phyloP scores from a whole-genome alignment of 75 land plant genomes.

The Larix kaempferi region DNA sequence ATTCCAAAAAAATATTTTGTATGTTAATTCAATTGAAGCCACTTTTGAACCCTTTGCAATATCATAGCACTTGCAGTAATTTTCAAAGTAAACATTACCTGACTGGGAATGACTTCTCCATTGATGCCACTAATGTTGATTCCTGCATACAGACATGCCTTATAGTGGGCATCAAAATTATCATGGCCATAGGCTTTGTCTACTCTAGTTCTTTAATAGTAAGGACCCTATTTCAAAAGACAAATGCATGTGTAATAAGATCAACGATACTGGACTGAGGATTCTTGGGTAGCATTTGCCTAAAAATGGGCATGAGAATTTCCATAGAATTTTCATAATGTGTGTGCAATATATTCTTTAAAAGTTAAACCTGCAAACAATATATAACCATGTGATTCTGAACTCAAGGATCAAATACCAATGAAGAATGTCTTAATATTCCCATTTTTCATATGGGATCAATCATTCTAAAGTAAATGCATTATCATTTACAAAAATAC shows the following conservation, averaged over 20 bases:
- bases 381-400: too few species aligned
- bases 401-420: too few species aligned
- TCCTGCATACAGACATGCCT: constrained; percentile 97
- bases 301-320: neutral
- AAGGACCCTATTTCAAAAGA: constrained; percentile 61
- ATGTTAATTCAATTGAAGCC: neutral
- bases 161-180: constrained; percentile 95
- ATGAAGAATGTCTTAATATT: too few species aligned
- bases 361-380: too few species aligned
- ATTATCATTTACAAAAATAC: too few species aligned
- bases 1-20: neutral
- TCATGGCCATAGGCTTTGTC: constrained; percentile 98
- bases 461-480: too few species aligned
- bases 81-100: constrained; percentile 34
- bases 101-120: constrained; percentile 99
- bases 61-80: neutral
- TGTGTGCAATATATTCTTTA: too few species aligned
- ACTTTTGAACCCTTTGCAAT: neutral
- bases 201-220: constrained; percentile 95
- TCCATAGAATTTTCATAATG: too few species aligned
- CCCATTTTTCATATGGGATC: too few species aligned
- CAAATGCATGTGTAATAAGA: neutral
- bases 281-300: neutral
- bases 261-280: neutral
- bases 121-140: constrained; percentile 95